Evolutionary conservation across 768 basidiomycete species (phyloP).

Genomic region (Termitomyces sp.): DNA sequence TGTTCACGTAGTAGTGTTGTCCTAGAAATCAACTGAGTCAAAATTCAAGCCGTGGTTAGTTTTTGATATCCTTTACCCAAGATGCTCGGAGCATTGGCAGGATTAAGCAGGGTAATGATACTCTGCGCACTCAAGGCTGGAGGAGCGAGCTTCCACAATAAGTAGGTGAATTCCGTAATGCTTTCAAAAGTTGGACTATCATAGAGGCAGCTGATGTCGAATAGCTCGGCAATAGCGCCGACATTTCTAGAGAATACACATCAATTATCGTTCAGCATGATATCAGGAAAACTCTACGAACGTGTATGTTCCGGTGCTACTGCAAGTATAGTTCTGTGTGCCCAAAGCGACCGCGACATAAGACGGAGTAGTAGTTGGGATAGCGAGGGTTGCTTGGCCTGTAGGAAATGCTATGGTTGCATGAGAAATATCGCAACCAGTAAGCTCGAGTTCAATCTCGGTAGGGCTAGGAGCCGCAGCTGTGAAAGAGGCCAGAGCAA

Average conservation of each 20-base stretch:
- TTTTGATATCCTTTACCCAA: constrained; percentile 15
- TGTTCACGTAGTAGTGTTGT: constrained; percentile 56
- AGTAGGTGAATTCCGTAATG: constrained; percentile 26
- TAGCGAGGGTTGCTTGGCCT: constrained; percentile 28
- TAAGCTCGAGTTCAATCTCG: not conserved
- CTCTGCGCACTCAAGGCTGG: constrained; percentile 2
- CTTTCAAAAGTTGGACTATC: constrained; percentile 18
- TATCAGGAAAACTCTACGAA: constrained; percentile 20
- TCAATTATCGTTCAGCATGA: not conserved
- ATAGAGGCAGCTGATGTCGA: constrained; percentile 51
- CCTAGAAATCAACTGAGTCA: constrained; percentile 18
- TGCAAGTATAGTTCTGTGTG: constrained; percentile 56
- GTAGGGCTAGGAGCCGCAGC: constrained; percentile 9
- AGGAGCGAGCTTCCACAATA: constrained; percentile 21
- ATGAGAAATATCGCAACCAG: constrained; percentile 21
- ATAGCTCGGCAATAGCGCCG: constrained; percentile 49
- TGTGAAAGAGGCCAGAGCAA: constrained; percentile 17
- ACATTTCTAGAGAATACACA: constrained; percentile 27
- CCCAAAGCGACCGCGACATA: constrained; percentile 45
- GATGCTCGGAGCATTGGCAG: constrained; percentile 11
- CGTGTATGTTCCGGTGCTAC: constrained; percentile 36
- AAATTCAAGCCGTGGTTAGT: not conserved
- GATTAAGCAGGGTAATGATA: constrained; percentile 10
- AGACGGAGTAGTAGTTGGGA: constrained; percentile 29
- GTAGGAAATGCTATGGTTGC: constrained; percentile 24